Evolutionary conservation across 805 yeast genomes (phyloP).

Genomic region (Yarrowia hollandica): DNA sequence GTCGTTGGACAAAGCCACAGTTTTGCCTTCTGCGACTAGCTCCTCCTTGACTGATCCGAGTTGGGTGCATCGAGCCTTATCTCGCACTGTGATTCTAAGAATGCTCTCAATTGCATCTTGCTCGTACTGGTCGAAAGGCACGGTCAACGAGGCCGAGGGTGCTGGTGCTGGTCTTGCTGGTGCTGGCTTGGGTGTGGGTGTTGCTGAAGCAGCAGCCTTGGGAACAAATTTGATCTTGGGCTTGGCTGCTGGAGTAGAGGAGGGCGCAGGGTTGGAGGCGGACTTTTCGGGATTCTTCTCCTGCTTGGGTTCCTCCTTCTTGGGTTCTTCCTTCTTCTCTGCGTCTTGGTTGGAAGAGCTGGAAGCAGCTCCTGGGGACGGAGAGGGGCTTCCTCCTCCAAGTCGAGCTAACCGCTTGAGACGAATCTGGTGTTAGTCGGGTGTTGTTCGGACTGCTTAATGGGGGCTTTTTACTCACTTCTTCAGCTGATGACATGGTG

Average conservation of each 20-base stretch:
- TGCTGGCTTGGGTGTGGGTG: not conserved
- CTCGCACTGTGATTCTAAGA: not conserved
- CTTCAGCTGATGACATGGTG: slow-evolving; percentile 29
- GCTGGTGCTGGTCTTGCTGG: not conserved
- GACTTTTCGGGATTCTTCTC: not conserved
- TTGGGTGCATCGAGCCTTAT: not conserved
- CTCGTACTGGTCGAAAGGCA: not conserved
- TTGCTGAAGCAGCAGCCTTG: not conserved
- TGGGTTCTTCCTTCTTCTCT: no score
- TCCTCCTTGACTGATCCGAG: slow-evolving; percentile 9
- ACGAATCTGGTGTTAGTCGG: slow-evolving; percentile 33
- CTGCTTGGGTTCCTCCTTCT: not conserved
- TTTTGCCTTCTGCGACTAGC: not conserved
- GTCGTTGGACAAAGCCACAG: not conserved
- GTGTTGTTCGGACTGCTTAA: not conserved
- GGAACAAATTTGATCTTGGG: slow-evolving; percentile 19
- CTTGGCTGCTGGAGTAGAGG: not conserved
- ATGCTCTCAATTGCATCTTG: slow-evolving; percentile 10
- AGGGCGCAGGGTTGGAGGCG: not conserved
- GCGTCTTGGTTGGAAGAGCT: not conserved
- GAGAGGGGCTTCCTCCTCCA: slow-evolving; percentile 6
- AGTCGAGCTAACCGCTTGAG: slow-evolving; percentile 33
- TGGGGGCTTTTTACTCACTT: not conserved
- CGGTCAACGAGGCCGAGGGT: not conserved
- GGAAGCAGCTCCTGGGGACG: not conserved